phyloP scores from a whole-genome alignment of 805 yeast species.

The Saccharomycopsis sp. region DNA sequence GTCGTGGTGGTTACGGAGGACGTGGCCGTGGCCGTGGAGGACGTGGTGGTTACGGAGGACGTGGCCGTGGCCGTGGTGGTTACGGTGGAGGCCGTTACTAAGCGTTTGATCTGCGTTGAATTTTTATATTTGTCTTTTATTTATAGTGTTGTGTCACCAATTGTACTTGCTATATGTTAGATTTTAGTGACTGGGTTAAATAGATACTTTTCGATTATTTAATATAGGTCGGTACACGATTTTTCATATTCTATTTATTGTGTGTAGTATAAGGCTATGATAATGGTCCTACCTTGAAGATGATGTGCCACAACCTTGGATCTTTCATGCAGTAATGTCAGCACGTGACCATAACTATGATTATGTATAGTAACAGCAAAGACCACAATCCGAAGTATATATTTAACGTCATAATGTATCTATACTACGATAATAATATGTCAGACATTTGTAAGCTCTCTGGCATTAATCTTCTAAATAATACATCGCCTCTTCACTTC shows the following conservation, averaged over 20 bases:
- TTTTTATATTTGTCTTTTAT: not conserved
- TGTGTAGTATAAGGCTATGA: no score
- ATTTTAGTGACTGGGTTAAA: not conserved
- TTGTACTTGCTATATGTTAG: not conserved
- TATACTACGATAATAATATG: no score
- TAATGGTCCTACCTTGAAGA: no score
- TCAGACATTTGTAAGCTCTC: no score
- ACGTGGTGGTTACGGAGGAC: constrained; percentile 34
- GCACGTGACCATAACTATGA: no score
- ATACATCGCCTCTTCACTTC: no score
- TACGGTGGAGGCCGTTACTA: not conserved
- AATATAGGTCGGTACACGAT: not conserved
- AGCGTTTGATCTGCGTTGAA: not conserved
- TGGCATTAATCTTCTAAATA: no score
- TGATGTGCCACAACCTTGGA: no score
- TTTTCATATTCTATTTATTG: not conserved
- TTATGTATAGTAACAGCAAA: no score
- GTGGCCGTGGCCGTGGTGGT: constrained; percentile 37
- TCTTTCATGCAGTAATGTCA: not conserved
- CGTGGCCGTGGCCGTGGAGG: constrained; percentile 44
- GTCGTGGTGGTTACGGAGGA: constrained; percentile 51
- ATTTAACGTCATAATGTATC: no score
- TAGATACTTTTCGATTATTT: not conserved
- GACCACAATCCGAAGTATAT: no score
- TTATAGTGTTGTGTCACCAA: no score